Base-by-base conservation (phyloP, 805 yeast species). In the Starmerella gropengiesseri region DNA sequence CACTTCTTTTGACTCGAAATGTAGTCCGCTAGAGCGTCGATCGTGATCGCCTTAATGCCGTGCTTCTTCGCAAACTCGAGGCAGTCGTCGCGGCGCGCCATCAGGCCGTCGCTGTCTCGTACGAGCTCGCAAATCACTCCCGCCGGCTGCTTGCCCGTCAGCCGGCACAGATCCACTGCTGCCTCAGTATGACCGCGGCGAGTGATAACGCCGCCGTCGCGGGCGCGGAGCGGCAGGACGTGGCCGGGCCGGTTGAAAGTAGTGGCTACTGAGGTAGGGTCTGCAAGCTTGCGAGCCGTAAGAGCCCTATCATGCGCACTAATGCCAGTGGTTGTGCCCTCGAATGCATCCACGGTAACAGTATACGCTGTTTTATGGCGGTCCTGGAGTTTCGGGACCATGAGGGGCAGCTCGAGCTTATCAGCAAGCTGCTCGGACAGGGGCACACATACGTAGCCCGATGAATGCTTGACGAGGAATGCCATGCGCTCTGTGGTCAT, bases 141-240 rank as follows among this genome's bases (percentile, higher is more conserved):
- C 2, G 85, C 98, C 2, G 91, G 94, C 49, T 74, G 74, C 53
- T 82, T 68, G 0, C 85, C 86, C 6, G 89, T 71, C 55, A 87
- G 68, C 55, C 67, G 65, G 58, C 94, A 78, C 50, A 91, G 69
- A 58, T 89, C 94, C 9, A 91, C 94, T 21, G 85, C 86, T 14
- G 98, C 97, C 65, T 91, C 99, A 9, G 99, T 91, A 60, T 91
- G 99, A 13, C 99, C 99, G 45, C 82, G 69, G 68, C 99, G 81
- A 38, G 67, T 65, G 44, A 77, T 67, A 44, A 91, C 75, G 40
- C 94, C 78, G 1, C 95, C 94, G 19, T 81, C 81, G 17, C 71
- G 81, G 3, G 97, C 97, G 54, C 97, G 73, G 54, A 91, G 70
- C 3, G 98, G 99, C 51, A 89, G 75, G 23, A 91, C 67, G 58